Evolutionary conservation across 2,329 filamentous ascomycete species (phyloP).

Genomic region (Leptosphaerulina australis): DNA sequence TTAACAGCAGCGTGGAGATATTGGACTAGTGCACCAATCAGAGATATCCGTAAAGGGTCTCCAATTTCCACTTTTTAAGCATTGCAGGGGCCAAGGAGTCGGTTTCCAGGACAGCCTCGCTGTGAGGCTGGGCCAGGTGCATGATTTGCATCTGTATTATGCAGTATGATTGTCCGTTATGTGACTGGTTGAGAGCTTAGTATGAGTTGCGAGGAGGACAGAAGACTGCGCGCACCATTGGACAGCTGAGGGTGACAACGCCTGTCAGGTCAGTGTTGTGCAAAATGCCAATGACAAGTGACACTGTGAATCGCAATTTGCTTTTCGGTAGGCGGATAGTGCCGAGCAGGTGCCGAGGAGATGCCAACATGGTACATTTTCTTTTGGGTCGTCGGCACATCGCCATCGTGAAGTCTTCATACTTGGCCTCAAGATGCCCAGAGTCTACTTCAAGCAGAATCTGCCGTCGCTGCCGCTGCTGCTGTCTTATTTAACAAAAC

Average conservation of each 20-base stretch:
- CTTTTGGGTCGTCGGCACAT: neutral
- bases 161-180: neutral
- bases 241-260: neutral
- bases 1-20: slow-evolving; percentile 29
- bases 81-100: slow-evolving; percentile 21
- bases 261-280: neutral
- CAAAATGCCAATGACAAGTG: slow-evolving; percentile 10
- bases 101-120: slow-evolving; percentile 23
- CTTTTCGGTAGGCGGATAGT: slow-evolving; percentile 8
- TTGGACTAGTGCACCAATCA: slow-evolving; percentile 36
- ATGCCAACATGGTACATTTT: slow-evolving; percentile 7
- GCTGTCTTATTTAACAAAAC: too few species aligned
- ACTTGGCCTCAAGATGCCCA: slow-evolving; percentile 11
- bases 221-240: neutral
- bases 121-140: slow-evolving; percentile 19
- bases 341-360: slow-evolving; percentile 22
- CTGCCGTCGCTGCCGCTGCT: slow-evolving; percentile 3
- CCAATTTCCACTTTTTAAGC: slow-evolving; percentile 47
- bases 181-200: neutral
- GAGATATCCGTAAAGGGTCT: slow-evolving; percentile 8
- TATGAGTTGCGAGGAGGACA: neutral
- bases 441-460: neutral
- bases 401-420: neutral
- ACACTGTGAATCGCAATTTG: slow-evolving; percentile 28
- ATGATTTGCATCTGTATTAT: slow-evolving; percentile 21